Base-by-base conservation (phyloP, 331 rosid species). In the Ulmus americana region DNA sequence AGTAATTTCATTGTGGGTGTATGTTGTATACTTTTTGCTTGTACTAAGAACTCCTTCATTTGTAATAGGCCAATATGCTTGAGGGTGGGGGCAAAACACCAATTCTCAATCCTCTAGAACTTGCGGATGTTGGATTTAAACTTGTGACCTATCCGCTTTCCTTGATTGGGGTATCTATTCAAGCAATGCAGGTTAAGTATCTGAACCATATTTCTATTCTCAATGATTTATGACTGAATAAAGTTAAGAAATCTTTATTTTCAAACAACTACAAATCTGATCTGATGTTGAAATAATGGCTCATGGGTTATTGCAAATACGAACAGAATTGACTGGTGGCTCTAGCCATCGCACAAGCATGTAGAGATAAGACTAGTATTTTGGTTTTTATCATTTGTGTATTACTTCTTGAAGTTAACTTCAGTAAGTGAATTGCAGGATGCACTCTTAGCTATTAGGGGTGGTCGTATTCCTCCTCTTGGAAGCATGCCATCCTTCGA, bases 81-180 rank as follows among this genome's bases (percentile, higher is more conserved):
- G 96, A 91, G 85, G 97, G 97, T 73, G 97, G 96, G 42, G 97
- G 95, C 35, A 91, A 88, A 81, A 84, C 97, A 44, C 97, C 96
- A 1, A 78, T 91, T 65, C 79, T 86, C 42, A 82, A 45, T 75
- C 95, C 91, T 41, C 78, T 83, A 18, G 97, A 86, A 64, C 94
- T 91, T 46, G 94, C 84, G 77, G 95, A 85, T 15, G 52, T 86
- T 49, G 97, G 97, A 50, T 91, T 70, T 66, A 91, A 88, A 68
- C 62, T 91, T 56, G 96, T 91, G 63, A 83, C 77, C 13, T 91
- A 91, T 79, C 97, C 97, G 15, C 89, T 91, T 62, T 91, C 97
- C 70, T 71, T 91, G 84, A 60, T 91, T 50, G 97, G 95, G 40
- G 96, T 88, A 71, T 86, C 96, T 44, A 81, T 91, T 22, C 89